Evolutionary conservation across 2,329 filamentous ascomycete genomes (phyloP), one percentile per base, ranked within the genome.

Genomic region (Mycosphaerella sp.): DNA sequence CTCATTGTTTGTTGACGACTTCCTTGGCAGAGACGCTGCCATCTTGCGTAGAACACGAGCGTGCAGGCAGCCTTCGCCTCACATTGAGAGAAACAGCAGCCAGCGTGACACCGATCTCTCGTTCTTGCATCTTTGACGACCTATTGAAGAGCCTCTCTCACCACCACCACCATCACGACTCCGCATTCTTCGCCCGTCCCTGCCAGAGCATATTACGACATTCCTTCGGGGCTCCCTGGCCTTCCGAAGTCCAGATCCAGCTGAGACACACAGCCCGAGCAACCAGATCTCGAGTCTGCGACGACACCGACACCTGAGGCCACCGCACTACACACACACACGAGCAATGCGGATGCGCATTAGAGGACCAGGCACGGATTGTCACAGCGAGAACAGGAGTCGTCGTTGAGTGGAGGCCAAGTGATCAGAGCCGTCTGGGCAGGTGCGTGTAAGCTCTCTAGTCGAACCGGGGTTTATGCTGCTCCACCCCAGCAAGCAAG

Each of bases 201-300:
- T n/a, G 29, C 12, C 26, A 29, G 26, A 34, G 26, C 26, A 4
- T 14, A 23, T 26, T 32, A 26, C 39, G 39, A 32, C 40, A 26
- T 51, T 21, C 31, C 40, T 29, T 29, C 17, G 48, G 36, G 41
- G 40, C 38, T 40, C 31, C 32, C 48, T 51, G 48, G 48, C 3
- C 26, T 14, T 48, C 36, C 36, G 40, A 26, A 10, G 48, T n/a
- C 26, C 31, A 23, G 40, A 38, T 29, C 40, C 36, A 32, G 48
- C 48, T 41, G 48, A 51, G 40, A 51, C 48, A 51, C 29, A 51
- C 48, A 38, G 14, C 14, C 48, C 48, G 29, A 51, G 48, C 48
- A 51, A 51, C 48, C 48, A 44, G 39, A 43, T 36, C 48, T 51
- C 48, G 48, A 51, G 48, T 51, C 48, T 44, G 40, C 40, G 23